Evolutionary conservation across 371 early-diverging fungal species (phyloP).

Genomic region (Mortierella sp.): DNA sequence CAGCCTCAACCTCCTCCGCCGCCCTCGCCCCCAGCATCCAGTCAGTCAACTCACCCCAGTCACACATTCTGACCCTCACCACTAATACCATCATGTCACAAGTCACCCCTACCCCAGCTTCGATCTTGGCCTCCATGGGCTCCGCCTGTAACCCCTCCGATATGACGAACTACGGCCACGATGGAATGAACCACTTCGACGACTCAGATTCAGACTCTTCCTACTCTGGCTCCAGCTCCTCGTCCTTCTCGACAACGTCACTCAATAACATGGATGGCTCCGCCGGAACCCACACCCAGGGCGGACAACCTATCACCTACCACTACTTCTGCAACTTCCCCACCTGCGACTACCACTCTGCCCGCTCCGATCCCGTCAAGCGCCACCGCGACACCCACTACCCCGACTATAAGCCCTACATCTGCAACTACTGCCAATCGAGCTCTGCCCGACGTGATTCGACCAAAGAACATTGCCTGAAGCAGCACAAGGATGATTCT

Average conservation of each 20-base stretch:
- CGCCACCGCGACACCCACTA: slow-evolving; percentile 57
- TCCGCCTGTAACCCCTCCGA: slow-evolving; percentile 23
- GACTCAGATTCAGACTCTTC: slow-evolving; percentile 46
- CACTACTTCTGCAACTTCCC: slow-evolving; percentile 56
- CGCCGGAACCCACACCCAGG: slow-evolving; percentile 12
- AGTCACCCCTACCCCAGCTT: slow-evolving; percentile 53
- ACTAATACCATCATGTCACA: slow-evolving; percentile 31
- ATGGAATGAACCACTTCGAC: slow-evolving; percentile 32
- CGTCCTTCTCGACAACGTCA: slow-evolving; percentile 28
- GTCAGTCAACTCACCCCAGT: too few species aligned
- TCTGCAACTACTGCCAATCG: slow-evolving; percentile 54
- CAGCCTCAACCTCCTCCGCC: not conserved
- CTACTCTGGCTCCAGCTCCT: slow-evolving; percentile 37
- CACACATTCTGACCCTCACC: not conserved
- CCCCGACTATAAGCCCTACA: slow-evolving; percentile 57
- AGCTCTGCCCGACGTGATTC: slow-evolving; percentile 52
- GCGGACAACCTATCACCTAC: slow-evolving; percentile 42
- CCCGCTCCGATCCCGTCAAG: slow-evolving; percentile 57
- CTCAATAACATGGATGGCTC: slow-evolving; percentile 14
- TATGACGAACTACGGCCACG: slow-evolving; percentile 28
- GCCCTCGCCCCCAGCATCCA: too few species aligned
- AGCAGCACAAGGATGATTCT: slow-evolving; percentile 56
- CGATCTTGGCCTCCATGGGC: slow-evolving; percentile 52
- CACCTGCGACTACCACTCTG: slow-evolving; percentile 56
- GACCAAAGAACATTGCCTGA: slow-evolving; percentile 53